Evolutionary conservation across 2,329 filamentous ascomycete species (phyloP).

Genomic region (Fusarium staphyleae): DNA sequence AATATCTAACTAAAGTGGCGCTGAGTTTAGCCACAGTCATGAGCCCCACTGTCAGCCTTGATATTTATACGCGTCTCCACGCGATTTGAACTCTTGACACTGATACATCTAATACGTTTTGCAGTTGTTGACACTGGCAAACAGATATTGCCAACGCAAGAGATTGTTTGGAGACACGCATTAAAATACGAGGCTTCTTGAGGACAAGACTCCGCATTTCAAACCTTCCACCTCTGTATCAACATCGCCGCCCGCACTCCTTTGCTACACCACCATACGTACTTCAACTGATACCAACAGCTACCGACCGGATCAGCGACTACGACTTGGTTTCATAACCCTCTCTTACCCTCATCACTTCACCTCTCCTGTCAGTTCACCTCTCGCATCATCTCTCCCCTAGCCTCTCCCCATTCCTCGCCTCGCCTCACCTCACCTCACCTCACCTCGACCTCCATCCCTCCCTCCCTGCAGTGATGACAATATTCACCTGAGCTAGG

Average conservation of each 20-base stretch:
- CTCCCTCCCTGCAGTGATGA: slow-evolving; percentile 36
- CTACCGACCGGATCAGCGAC: no score
- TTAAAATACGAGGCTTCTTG: slow-evolving; percentile 1
- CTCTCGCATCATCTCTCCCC: neutral
- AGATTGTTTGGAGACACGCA: neutral
- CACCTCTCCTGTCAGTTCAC: neutral
- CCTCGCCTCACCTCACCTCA: neutral
- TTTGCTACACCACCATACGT: neutral
- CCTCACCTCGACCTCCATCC: neutral
- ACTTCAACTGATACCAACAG: neutral
- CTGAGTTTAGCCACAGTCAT: slow-evolving; percentile 16
- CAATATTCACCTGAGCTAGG: slow-evolving; percentile 37
- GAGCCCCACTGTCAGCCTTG: slow-evolving; percentile 25
- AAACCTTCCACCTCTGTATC: no score
- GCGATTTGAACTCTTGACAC: slow-evolving; percentile 9
- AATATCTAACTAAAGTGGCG: neutral
- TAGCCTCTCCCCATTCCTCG: neutral
- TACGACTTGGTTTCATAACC: no score
- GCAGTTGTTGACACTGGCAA: slow-evolving; percentile 2
- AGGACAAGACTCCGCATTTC: no score
- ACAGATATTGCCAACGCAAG: neutral
- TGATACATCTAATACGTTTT: slow-evolving; percentile 1
- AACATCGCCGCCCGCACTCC: no score
- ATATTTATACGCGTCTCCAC: slow-evolving; percentile 10
- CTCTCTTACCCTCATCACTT: no score